Conservation (phyloP, 148 eudicot species). For the Diospyros kaki region DNA sequence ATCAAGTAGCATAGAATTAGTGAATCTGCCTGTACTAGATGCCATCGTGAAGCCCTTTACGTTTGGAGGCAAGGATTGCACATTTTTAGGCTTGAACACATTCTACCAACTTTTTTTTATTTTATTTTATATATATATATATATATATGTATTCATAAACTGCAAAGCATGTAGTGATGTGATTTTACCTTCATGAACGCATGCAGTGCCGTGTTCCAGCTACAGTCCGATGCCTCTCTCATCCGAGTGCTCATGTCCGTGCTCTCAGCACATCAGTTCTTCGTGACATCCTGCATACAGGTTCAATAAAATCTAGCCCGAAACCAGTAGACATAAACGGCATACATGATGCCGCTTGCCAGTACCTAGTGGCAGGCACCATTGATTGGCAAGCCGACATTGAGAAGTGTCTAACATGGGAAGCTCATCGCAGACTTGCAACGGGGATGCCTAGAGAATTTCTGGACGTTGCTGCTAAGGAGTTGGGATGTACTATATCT, state of each 20-base stretch:
- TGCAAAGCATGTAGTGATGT: background rate
- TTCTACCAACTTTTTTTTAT: no score
- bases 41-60: no score
- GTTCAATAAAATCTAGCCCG: conserved; percentile 35
- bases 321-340: conserved; percentile 37
- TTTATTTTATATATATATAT: no score
- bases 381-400: conserved; percentile 89
- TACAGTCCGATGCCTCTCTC: conserved; percentile 85
- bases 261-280: conserved; percentile 94
- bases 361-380: conserved; percentile 47
- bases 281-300: conserved; percentile 68
- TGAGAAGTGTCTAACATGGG: conserved; percentile 82
- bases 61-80: no score
- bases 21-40: no score
- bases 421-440: conserved; percentile 74
- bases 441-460: conserved; percentile 59
- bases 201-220: conserved; percentile 96
- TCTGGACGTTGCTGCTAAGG: conserved; percentile 78
- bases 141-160: no score
- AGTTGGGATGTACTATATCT: conserved; percentile 75
- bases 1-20: no score
- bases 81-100: no score
- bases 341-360: conserved; percentile 36
- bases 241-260: conserved; percentile 95
- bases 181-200: background rate